Evolutionary conservation across 768 basidiomycete genomes (phyloP).

Genomic region (Panellus pusillus): DNA sequence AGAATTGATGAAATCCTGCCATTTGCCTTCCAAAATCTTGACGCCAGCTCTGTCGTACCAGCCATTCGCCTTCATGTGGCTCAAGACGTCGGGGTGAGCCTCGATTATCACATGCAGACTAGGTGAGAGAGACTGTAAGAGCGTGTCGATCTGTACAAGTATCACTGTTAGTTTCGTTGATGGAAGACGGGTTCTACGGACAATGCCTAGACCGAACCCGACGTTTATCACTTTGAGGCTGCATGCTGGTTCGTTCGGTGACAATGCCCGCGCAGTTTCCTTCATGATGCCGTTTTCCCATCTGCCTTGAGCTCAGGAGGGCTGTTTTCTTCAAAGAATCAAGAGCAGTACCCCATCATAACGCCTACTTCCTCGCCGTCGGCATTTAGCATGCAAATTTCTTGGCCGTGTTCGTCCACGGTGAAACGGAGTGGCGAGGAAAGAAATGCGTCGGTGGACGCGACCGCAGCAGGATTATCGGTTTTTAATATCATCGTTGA

Average conservation of each 20-base stretch:
- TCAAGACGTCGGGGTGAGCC: slow-evolving; percentile 90
- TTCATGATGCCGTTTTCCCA: slow-evolving; percentile 93
- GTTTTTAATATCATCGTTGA: slow-evolving; percentile 45
- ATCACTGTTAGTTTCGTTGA: slow-evolving; percentile 6
- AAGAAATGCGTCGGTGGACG: slow-evolving; percentile 70
- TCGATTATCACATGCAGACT: slow-evolving; percentile 87
- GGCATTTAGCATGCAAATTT: slow-evolving; percentile 71
- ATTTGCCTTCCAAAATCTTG: slow-evolving; percentile 82
- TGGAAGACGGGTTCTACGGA: slow-evolving; percentile 35
- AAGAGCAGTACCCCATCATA: slow-evolving; percentile 77
- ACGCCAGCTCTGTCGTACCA: slow-evolving; percentile 83
- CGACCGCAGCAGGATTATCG: slow-evolving; percentile 56
- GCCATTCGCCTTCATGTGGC: slow-evolving; percentile 69
- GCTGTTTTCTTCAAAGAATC: no score
- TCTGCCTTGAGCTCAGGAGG: no score
- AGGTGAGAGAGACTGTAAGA: slow-evolving; percentile 75
- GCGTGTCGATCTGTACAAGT: slow-evolving; percentile 68
- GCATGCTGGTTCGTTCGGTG: slow-evolving; percentile 41
- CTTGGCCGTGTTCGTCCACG: slow-evolving; percentile 72
- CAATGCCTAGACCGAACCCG: slow-evolving; percentile 94
- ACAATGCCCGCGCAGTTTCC: slow-evolving; percentile 71
- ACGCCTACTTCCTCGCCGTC: slow-evolving; percentile 86
- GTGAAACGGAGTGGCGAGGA: slow-evolving; percentile 67
- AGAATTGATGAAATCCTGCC: slow-evolving; percentile 82
- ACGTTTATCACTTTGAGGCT: slow-evolving; percentile 79